Evolutionary conservation across 1,284 basidiomycete species (phyloP).

Genomic region (Tranzscheliella williamsii): DNA sequence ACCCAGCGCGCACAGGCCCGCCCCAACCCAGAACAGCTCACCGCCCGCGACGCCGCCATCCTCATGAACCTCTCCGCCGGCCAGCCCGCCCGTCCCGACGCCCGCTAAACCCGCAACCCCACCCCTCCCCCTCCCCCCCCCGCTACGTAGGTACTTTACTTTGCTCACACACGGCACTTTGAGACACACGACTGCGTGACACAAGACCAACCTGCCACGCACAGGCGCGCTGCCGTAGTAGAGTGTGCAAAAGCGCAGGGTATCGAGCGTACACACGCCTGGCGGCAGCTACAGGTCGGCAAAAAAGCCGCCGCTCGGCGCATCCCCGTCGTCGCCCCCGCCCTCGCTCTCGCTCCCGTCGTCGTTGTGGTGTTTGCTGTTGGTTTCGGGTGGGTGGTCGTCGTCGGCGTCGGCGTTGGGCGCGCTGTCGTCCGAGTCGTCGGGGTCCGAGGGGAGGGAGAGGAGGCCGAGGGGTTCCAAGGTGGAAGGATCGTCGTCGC

Average conservation of each 20-base stretch:
- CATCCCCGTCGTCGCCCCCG: not conserved
- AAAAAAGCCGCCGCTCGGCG: slow-evolving; percentile 14
- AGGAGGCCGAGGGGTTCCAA: slow-evolving; percentile 7
- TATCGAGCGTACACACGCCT: no score
- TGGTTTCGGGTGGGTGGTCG: slow-evolving; percentile 1
- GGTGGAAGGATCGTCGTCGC: slow-evolving; percentile 16
- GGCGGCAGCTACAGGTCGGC: slow-evolving; percentile 32
- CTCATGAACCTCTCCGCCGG: slow-evolving; percentile 51
- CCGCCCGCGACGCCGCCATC: slow-evolving; percentile 65
- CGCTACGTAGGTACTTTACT: no score
- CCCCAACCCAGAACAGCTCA: slow-evolving; percentile 87
- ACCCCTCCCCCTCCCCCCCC: no score
- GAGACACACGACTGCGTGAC: no score
- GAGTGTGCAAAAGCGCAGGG: no score
- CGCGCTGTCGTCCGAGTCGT: no score
- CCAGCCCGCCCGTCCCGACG: slow-evolving; percentile 13
- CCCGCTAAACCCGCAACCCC: no score
- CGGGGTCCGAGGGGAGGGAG: slow-evolving; percentile 7
- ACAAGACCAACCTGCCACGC: no score
- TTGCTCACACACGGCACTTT: no score
- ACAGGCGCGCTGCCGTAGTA: no score
- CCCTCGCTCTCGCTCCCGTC: slow-evolving; percentile 2
- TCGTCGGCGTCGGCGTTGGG: slow-evolving; percentile 9
- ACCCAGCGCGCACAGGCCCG: slow-evolving; percentile 84
- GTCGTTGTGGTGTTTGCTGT: slow-evolving; percentile 6